phyloP scores from a whole-genome alignment of 1,284 basidiomycete genomes.

The Violaceomyces palustris region DNA sequence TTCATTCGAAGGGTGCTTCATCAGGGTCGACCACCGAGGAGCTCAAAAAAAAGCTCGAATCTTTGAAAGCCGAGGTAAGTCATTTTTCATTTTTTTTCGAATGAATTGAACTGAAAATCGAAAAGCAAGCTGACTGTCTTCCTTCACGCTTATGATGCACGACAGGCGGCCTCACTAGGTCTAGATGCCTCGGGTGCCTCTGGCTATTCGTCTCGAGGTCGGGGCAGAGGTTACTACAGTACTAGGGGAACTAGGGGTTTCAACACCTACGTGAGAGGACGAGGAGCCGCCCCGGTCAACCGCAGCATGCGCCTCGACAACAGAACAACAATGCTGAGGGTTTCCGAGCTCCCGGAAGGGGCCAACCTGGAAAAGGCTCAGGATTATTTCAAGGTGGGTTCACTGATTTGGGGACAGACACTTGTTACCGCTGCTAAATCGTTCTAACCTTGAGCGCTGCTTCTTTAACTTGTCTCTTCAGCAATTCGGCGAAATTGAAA shows the following conservation, averaged over 20 bases:
- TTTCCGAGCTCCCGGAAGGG: constrained; percentile 62
- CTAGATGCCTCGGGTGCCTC: constrained; percentile 37
- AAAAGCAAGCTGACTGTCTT: no score
- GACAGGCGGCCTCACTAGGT: constrained; percentile 49
- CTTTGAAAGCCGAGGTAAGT: constrained; percentile 77
- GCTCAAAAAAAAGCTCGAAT: constrained; percentile 71
- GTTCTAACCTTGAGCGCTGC: background rate
- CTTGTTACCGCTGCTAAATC: background rate
- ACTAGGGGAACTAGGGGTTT: constrained; percentile 64
- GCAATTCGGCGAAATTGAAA: constrained; percentile 37
- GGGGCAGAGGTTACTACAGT: constrained; percentile 50
- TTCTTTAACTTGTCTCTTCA: constrained; percentile 3
- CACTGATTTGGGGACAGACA: background rate
- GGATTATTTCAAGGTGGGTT: constrained; percentile 74
- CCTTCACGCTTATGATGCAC: background rate
- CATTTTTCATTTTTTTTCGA: no score
- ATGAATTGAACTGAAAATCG: no score
- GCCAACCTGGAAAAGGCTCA: constrained; percentile 62
- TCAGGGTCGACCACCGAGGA: constrained; percentile 63
- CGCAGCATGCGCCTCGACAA: constrained; percentile 79
- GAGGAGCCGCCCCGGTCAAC: constrained; percentile 57
- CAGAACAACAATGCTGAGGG: constrained; percentile 71
- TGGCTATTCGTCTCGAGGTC: constrained; percentile 50
- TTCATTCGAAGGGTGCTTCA: constrained; percentile 55
- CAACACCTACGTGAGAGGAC: constrained; percentile 65